Conservation (phyloP, 2,329 filamentous ascomycete genomes). For the Blumeria hordei region DNA sequence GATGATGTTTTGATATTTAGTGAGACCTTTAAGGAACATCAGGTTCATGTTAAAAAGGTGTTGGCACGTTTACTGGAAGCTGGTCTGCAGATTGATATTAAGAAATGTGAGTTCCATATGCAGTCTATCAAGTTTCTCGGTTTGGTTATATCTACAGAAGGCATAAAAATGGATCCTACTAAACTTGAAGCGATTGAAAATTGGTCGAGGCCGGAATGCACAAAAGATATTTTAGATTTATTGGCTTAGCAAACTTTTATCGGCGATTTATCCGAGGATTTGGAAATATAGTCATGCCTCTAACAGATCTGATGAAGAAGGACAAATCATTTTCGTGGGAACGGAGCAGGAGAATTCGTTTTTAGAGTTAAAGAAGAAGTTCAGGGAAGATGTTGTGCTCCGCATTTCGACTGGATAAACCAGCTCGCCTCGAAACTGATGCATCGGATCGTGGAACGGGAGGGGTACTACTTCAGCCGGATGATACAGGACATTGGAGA, state of each 20-base stretch:
- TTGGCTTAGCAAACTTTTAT: background rate
- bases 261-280: background rate
- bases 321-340: background rate
- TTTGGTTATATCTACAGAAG: background rate
- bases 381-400: background rate
- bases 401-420: background rate
- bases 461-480: background rate
- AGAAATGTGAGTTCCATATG: background rate
- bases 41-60: background rate
- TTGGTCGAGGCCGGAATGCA: background rate
- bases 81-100: background rate
- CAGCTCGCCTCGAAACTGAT: background rate
- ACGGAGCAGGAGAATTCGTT: background rate
- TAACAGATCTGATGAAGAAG: background rate
- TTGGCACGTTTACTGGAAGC: background rate
- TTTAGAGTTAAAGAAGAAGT: background rate
- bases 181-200: background rate
- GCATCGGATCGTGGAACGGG: background rate
- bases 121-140: background rate
- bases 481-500: background rate
- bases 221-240: background rate
- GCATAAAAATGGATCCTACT: background rate
- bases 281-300: background rate
- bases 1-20: conserved; percentile 2
- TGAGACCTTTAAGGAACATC: background rate